Evolutionary conservation across 495 filamentous ascomycete genomes (phyloP), one percentile per base, ranked within the genome.

Genomic region (Aspergillus taichungensis): DNA sequence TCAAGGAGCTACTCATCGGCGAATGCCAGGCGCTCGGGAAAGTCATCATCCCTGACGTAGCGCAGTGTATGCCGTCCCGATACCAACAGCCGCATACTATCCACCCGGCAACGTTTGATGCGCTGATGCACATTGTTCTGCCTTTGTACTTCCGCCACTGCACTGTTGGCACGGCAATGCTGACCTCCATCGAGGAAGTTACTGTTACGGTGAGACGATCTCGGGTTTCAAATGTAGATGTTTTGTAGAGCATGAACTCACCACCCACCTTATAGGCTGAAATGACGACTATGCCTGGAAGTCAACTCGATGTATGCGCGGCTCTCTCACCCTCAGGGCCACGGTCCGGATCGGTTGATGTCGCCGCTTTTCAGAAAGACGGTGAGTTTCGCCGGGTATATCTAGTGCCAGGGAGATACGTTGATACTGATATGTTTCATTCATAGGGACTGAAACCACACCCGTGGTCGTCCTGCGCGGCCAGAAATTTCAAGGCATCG

Each of bases 71-170:
- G 62, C 60, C 62, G 24, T 54, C 58, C 30, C 46, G 45, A 9
- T 55, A 53, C 43, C 43, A 56, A 40, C 54, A 64, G 32, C 37
- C 55, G 0, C 64, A 64, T 38, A 32, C 66, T 3, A 62, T 70
- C 14, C 67, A 70, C 30, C 67, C 67, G 1, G 53, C 60, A 6
- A 61, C 57, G 2, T 59, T 70, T 55, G 67, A 70, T 18, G 62
- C 58, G 34, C 61, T 64, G 49, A 53, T 67, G 6, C 67, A 70
- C 35, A 46, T 62, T 30, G 43, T 18, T 10, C 39, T 53, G n/a
- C 38, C 38, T 1, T 13, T 39, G 4, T 36, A 42, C 33, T 18
- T 32, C 32, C 35, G 37, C 7, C 40, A 50, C 29, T 45, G 41
- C 34, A 50, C 18, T 14, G 18, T 12, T 9, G 34, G 41, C 2